Base-by-base conservation (phyloP, 2,329 filamentous ascomycete species). In the Pseudopyricularia cyperi region DNA sequence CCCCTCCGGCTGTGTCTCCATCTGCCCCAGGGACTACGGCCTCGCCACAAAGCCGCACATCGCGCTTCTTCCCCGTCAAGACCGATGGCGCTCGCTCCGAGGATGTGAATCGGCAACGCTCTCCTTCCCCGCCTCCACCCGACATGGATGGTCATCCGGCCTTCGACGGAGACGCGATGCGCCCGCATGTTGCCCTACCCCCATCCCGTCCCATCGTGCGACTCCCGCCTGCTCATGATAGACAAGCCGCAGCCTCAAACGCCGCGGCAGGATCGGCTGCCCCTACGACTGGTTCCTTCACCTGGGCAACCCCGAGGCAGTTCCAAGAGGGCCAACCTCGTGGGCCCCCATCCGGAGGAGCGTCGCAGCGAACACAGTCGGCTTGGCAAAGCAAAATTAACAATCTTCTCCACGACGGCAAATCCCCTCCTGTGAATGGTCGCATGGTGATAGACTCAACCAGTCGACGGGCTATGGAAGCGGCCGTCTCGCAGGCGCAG, bases 301-400 rank as follows among this genome's bases (percentile, higher is more conserved):
- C 60, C n/a, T 71, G 70, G 69, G 59, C 66, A 35, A 62, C 61
- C 37, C 64, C 65, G 22, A 60, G 61, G 15, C 53, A 62, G 4
- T 62, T 59, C 35, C 68, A 61, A 53, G 68, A 68, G 28, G 44
- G 17, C 50, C 49, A 51, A 1, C 47, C 49, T 30, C 50, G 50
- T 14, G 32, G 28, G 46, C 55, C 60, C 57, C 22, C 55, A 52
- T 6, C 57, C 62, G 7, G 51, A 55, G 37, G 15, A 33, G 47
- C 39, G 14, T 14, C 39, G 17, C 52, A 52, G 15, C 6, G 22
- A 7, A 33, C 62, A 51, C 15, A 50, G 6, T 14, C 48, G 11
- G 14, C 48, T 4, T 60, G 89, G 89, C 89, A 95, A 65, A 83
- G 86, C 59, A 82, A 82, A 60, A 89, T 96, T 65, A 89, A 95